Percentiles rank a stretch among this genome's conserved stretches.
Evolutionary conservation across 2,329 filamentous ascomycete species (phyloP).

Genomic region (Sphaerulina vaccinii): DNA sequence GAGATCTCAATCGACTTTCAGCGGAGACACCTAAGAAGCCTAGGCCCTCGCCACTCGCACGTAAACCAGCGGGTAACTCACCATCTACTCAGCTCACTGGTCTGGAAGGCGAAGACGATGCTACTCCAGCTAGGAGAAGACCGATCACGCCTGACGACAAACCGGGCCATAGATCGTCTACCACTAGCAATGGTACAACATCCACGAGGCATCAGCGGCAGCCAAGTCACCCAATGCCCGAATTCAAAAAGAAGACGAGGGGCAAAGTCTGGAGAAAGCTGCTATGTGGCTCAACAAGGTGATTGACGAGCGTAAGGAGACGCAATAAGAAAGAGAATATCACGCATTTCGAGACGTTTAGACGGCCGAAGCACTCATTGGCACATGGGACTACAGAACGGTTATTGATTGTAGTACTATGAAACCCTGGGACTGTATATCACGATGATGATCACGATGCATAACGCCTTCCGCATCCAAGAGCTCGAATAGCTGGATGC

Average conservation of each 20-base stretch:
- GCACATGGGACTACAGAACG: too few relatives aligned
- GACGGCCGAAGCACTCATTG: too few relatives aligned
- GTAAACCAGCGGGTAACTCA: not conserved
- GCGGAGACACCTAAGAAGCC: not conserved
- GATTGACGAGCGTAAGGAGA: too few relatives aligned
- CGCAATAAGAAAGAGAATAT: too few relatives aligned
- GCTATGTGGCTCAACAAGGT: constrained; percentile 9
- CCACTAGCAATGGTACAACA: constrained; percentile 10
- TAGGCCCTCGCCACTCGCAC: constrained; percentile 11
- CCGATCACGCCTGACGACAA: constrained; percentile 13
- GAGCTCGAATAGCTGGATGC: too few relatives aligned
- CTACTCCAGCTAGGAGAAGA: not conserved
- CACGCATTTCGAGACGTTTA: too few relatives aligned
- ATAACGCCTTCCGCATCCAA: too few relatives aligned
- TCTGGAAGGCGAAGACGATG: not conserved
- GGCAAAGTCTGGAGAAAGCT: constrained; percentile 15
- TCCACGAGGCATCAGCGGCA: constrained; percentile 2
- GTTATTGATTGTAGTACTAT: too few relatives aligned
- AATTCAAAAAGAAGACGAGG: not conserved
- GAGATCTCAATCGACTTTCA: not conserved
- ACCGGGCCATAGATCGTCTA: constrained; percentile 10
- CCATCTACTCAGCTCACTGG: not conserved
- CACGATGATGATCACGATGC: too few relatives aligned
- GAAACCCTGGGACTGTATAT: too few relatives aligned
- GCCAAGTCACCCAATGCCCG: not conserved